These are phyloP conservation scores for Naematelia encephala DNA, from an alignment of 768 basidiomycete species.

Conservation along the genomic window DNA sequence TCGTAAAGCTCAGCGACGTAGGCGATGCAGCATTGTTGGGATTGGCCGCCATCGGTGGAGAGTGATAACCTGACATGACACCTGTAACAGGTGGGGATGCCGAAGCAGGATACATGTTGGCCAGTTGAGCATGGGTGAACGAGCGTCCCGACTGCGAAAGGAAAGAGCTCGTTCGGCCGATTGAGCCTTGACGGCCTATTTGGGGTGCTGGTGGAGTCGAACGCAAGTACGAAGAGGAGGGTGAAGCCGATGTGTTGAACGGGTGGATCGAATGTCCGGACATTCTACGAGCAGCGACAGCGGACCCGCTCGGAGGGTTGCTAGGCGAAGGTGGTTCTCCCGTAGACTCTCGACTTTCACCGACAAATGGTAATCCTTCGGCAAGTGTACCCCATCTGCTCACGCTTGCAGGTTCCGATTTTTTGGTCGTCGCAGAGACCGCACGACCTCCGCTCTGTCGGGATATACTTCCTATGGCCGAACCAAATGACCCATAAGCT, in stretches of 20 bases:
- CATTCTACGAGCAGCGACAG: slow-evolving; percentile 34
- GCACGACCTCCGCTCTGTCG: not conserved
- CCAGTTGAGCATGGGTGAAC: slow-evolving; percentile 44
- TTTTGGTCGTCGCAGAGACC: not conserved
- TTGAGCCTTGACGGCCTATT: slow-evolving; percentile 24
- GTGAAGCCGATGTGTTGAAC: slow-evolving; percentile 30
- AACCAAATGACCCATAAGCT: slow-evolving; percentile 23
- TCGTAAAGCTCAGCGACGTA: slow-evolving; percentile 33
- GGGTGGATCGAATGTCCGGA: slow-evolving; percentile 45
- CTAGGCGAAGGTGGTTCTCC: not conserved
- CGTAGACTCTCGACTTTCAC: not conserved
- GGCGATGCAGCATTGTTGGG: slow-evolving; percentile 23
- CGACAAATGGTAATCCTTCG: slow-evolving; percentile 45
- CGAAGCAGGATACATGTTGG: slow-evolving; percentile 31
- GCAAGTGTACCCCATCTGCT: slow-evolving; percentile 35
- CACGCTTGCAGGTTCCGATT: slow-evolving; percentile 1
- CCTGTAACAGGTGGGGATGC: slow-evolving; percentile 32
- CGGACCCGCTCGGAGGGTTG: slow-evolving; percentile 7
- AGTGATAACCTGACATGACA: slow-evolving; percentile 21
- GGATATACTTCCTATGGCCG: not conserved
- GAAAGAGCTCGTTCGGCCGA: slow-evolving; percentile 45
- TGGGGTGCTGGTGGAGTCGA: slow-evolving; percentile 16
- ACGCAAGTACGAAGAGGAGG: slow-evolving; percentile 35
- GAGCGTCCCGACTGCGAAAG: slow-evolving; percentile 49
- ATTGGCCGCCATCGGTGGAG: slow-evolving; percentile 9